These are phyloP conservation scores for Candida namnaoensis DNA, from an alignment of 805 yeast species.

Conservation along the genomic window DNA sequence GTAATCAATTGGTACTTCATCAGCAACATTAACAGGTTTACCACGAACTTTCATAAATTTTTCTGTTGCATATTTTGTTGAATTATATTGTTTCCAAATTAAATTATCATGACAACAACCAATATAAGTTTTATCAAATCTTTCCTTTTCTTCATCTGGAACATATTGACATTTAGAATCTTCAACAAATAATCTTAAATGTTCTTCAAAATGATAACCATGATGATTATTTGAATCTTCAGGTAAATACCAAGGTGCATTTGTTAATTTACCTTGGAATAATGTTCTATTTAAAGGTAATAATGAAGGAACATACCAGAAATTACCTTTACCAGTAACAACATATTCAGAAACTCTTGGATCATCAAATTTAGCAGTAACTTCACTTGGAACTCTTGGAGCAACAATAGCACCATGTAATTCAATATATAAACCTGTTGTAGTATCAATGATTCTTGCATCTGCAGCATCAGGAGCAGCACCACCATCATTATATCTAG, in stretches of 20 bases:
- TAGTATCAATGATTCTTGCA: constrained; percentile 51
- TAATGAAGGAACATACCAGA: constrained; percentile 37
- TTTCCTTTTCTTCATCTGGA: constrained; percentile 29
- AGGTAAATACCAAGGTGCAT: constrained; percentile 32
- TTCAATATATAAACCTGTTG: constrained; percentile 52
- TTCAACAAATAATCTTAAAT: constrained; percentile 28
- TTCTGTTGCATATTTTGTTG: constrained; percentile 18
- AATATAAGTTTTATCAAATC: constrained; percentile 24
- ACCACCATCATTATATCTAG: constrained; percentile 35
- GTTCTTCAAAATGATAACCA: constrained; percentile 24
- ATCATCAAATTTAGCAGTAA: constrained; percentile 5
- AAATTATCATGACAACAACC: constrained; percentile 32
- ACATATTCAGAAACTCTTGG: constrained; percentile 15
- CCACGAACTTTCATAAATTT: constrained; percentile 10
- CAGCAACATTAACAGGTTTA: constrained; percentile 11
- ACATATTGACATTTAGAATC: constrained; percentile 27
- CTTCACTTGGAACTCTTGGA: constrained; percentile 13
- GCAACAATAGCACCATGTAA: constrained; percentile 34
- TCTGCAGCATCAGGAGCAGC: constrained; percentile 35
- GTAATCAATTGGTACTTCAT: constrained; percentile 11
- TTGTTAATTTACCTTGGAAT: constrained; percentile 49
- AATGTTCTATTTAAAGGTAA: constrained; percentile 43
- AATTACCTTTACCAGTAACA: constrained; percentile 33
- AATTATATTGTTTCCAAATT: constrained; percentile 30
- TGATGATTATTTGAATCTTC: constrained; percentile 23